Evolutionary conservation across 2,329 filamentous ascomycete genomes (phyloP).

Genomic region (Neospermospora avenae): DNA sequence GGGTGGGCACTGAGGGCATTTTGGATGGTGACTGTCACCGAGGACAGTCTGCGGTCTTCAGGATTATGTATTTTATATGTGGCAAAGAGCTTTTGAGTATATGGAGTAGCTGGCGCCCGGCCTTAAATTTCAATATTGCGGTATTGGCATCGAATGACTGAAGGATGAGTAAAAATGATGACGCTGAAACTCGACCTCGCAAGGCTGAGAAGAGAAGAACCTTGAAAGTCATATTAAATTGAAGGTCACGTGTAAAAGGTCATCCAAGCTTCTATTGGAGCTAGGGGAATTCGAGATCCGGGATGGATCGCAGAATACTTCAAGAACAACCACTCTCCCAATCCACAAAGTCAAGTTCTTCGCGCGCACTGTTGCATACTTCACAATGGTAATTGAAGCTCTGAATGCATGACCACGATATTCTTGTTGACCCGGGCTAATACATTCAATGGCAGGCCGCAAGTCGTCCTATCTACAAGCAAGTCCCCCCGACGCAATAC

Average conservation of each 20-base stretch:
- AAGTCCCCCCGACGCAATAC: constrained; percentile 26
- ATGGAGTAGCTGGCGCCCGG: constrained; percentile 1
- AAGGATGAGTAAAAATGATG: too few relatives aligned
- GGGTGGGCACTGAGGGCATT: constrained; percentile 40
- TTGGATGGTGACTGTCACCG: constrained; percentile 7
- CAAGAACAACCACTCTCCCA: constrained; percentile 17
- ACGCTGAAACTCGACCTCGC: constrained; percentile 2
- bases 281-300: constrained; percentile 20
- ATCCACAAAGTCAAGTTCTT: constrained; percentile 13
- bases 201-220: constrained; percentile 3
- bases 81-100: background rate
- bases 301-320: constrained; percentile 22
- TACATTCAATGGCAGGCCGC: constrained; percentile 30
- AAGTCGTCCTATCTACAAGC: constrained; percentile 33
- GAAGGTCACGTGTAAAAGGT: constrained; percentile 1
- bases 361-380: constrained; percentile 13
- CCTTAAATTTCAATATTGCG: background rate
- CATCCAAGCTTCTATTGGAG: background rate
- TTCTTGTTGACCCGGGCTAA: constrained; percentile 20
- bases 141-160: background rate
- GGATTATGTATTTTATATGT: background rate
- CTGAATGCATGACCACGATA: background rate
- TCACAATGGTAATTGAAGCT: constrained; percentile 33
- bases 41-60: background rate
- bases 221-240: background rate